Evolutionary conservation across 768 basidiomycete species (phyloP).

Genomic region (Hygrocybe punicea): DNA sequence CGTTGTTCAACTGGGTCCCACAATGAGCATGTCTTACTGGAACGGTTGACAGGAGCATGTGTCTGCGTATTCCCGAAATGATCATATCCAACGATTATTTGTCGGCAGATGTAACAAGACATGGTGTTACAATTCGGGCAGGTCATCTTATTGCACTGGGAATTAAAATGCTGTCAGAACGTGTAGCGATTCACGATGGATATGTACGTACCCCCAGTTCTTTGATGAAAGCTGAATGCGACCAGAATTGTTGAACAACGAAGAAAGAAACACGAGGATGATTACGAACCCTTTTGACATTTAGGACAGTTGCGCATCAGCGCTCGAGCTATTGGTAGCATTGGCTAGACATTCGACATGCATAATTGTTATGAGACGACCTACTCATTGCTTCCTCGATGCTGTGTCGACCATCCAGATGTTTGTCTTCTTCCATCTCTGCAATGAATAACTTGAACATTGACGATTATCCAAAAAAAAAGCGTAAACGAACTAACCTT

Average conservation of each 20-base stretch:
- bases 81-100: constrained; percentile 70
- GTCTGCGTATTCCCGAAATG: constrained; percentile 53
- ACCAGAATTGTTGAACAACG: constrained; percentile 1
- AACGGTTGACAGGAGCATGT: constrained; percentile 7
- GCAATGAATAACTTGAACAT: constrained; percentile 3
- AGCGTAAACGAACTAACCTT: constrained; percentile 45
- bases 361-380: constrained; percentile 15
- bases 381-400: constrained; percentile 94
- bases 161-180: constrained; percentile 7
- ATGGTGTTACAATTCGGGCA: constrained; percentile 69
- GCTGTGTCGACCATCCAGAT: constrained; percentile 68
- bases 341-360: not conserved
- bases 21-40: constrained; percentile 55
- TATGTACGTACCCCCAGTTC: constrained; percentile 59
- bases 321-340: constrained; percentile 54
- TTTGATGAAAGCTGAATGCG: constrained; percentile 68
- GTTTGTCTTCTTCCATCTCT: constrained; percentile 76
- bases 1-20: constrained; percentile 68
- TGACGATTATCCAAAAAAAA: not conserved
- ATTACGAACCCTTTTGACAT: constrained; percentile 65
- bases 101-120: constrained; percentile 82
- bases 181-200: not conserved
- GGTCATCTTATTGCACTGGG: constrained; percentile 88
- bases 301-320: constrained; percentile 87
- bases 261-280: not conserved